Base-by-base conservation (phyloP, 768 basidiomycete species). In the Mycena albidolilacea region DNA sequence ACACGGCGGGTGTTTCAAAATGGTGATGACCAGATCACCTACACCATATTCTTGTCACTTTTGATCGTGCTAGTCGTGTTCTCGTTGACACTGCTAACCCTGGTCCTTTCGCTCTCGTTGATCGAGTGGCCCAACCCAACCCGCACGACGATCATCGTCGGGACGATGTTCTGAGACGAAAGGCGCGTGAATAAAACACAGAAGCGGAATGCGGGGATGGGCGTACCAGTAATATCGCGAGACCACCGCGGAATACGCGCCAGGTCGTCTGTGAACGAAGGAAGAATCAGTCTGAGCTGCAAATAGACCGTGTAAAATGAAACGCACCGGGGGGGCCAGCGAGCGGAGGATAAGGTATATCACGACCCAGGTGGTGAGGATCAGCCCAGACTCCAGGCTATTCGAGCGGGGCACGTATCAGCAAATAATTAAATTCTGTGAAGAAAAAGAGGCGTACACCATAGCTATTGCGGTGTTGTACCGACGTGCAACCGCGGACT, bases 221-320 rank as follows among this genome's bases (percentile, higher is more conserved):
- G 69, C 57, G 41, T 48, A 75, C 74, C 48, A 75, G 50, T 39
- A 75, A 54, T 41, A 66, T 63, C 7, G 74, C 67, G 6, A 75
- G 43, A 15, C 70, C 74, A 1, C 74, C 74, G 14, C 74, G 74
- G 74, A 75, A 75, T 17, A 71, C 52, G 1, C 74, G 67, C 74
- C 70, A 75, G 8, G 67, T 38, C n/a, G 74, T 69, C 74, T 75
- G 21, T 57, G 6, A 14, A 12, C 10, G 9, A 7, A 37, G 14
- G 21, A 6, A 50, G 7, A 4, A n/a, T 50, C 19, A 50, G n/a
- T 50, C 19, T 50, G 14, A 38, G 30, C 17, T 35, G 35, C 41
- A 12, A 41, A 30, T 39, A n/a, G 7, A 14, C 35, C 14, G 30
- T 19, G 17, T 1, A 39, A 58, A 15, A 44, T 19, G n/a, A 55